Evolutionary conservation across 2,329 filamentous ascomycete genomes (phyloP).

Genomic region (Penicillium sp.): DNA sequence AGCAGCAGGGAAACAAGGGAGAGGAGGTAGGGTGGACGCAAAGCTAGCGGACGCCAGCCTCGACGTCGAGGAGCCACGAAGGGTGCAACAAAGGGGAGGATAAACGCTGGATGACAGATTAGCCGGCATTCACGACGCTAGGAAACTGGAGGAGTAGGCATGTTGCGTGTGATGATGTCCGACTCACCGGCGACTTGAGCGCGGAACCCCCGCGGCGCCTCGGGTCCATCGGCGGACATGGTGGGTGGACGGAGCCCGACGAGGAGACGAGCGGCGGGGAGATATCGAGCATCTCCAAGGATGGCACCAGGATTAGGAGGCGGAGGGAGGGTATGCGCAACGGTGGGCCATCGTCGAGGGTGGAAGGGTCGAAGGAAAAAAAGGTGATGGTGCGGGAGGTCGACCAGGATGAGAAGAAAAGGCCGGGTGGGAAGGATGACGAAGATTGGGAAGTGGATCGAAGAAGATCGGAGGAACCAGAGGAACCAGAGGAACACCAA

Average conservation of each 20-base stretch:
- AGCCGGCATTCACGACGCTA: background rate
- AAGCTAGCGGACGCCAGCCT: slow-evolving; percentile 40
- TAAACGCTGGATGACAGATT: slow-evolving; percentile 13
- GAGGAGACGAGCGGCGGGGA: slow-evolving; percentile 7
- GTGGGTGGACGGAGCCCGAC: slow-evolving; percentile 21
- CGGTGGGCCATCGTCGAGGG: background rate
- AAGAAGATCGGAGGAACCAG: background rate
- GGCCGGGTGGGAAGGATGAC: background rate
- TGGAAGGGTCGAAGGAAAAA: background rate
- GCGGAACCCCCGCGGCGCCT: slow-evolving; percentile 19
- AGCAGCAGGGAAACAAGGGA: slow-evolving; percentile 30
- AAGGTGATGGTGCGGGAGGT: background rate
- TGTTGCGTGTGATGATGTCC: background rate
- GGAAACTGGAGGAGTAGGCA: background rate
- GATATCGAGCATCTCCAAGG: slow-evolving; percentile 25
- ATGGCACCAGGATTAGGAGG: background rate
- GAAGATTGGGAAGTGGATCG: background rate
- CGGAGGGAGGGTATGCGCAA: background rate
- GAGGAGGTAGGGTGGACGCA: slow-evolving; percentile 37
- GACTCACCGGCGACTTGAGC: slow-evolving; percentile 26
- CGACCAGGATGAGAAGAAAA: background rate
- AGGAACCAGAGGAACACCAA: background rate
- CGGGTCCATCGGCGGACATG: slow-evolving; percentile 27
- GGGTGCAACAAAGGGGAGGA: slow-evolving; percentile 15
- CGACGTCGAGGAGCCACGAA: slow-evolving; percentile 10